Evolutionary conservation across 176 grass and related monocot genomes (phyloP), one percentile per base, ranked within the genome.

Genomic region (Bothriochloa decipiens): DNA sequence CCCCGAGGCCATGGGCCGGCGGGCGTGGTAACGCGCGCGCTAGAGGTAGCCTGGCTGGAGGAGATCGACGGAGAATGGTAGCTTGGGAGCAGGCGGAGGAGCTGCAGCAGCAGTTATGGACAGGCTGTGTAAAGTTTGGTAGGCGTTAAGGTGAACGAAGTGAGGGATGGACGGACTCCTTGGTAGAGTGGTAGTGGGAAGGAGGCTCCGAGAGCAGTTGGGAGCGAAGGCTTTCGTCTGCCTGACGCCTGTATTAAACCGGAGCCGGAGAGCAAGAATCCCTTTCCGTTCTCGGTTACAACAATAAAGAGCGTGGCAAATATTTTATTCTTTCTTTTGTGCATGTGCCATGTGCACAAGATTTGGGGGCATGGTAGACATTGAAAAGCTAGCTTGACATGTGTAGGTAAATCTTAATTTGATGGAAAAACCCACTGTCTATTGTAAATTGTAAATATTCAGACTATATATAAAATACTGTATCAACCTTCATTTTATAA

Each of bases 1-100:
- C 88, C 88, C 91, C 65, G 95, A 90, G 18, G 92, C 92, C 95
- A 64, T 64, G 83, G 83, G 66, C 70, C 27, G 8, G 57, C 77
- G 22, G 13, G 50, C 66, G 42, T 27, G 68, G 78, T 14, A 2
- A 7, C 17, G 18, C 23, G 4, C 37, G 53, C 39, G 4, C 58
- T 3, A 2, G 52, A 4, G 65, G 7, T 2, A 26, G 57, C 1
- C 55, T 35, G 4, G 0, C 36, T 7, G 11, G 55, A 15, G 58
- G 13, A 55, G 83, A 58, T 58, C 53, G 83, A 71, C 65, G 65
- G 70, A 35, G 78, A 47, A 61, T 62, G 71, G 41, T 70, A 57
- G 83, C 72, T 75, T 28, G 71, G 41, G 43, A 62, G 40, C 45
- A 49, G 42, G 10, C 27, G 81, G 17, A 32, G 70, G 9, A 2